phyloP scores from a whole-genome alignment of 345 rosid species.

The Isatis tinctoria region DNA sequence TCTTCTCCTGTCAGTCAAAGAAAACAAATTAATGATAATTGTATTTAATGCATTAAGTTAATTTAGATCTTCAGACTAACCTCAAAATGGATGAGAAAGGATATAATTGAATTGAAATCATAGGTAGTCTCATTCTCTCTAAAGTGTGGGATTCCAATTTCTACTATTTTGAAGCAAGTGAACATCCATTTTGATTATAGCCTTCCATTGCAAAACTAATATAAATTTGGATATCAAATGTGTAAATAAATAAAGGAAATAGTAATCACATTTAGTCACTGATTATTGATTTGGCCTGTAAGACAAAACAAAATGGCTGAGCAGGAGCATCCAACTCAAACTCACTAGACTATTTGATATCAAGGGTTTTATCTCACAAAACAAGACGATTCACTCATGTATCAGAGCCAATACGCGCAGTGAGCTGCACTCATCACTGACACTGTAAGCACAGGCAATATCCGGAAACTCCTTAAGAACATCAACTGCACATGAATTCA shows the following conservation, averaged over 20 bases:
- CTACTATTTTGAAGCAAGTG: background rate
- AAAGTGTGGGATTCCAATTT: background rate
- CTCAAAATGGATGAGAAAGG: background rate
- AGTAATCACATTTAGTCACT: background rate
- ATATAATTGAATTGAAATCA: background rate
- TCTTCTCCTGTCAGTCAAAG: constrained; percentile 2
- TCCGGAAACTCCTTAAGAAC: too few relatives aligned
- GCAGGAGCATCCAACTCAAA: background rate
- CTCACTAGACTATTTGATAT: background rate
- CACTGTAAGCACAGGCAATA: too few relatives aligned
- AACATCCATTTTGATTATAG: background rate
- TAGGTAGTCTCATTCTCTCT: background rate
- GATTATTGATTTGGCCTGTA: background rate
- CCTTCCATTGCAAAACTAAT: background rate
- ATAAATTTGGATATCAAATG: background rate
- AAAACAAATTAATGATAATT: background rate
- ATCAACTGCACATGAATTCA: too few relatives aligned
- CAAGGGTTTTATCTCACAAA: background rate
- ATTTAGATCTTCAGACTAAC: background rate
- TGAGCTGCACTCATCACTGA: too few relatives aligned
- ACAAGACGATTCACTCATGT: background rate
- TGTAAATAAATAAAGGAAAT: too few relatives aligned
- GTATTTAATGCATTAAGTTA: background rate
- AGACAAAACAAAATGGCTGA: background rate
- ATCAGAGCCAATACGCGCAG: background rate